phyloP scores from a whole-genome alignment of 1,139 yeast species.

The Blastobotrys raffinosifermentans region DNA sequence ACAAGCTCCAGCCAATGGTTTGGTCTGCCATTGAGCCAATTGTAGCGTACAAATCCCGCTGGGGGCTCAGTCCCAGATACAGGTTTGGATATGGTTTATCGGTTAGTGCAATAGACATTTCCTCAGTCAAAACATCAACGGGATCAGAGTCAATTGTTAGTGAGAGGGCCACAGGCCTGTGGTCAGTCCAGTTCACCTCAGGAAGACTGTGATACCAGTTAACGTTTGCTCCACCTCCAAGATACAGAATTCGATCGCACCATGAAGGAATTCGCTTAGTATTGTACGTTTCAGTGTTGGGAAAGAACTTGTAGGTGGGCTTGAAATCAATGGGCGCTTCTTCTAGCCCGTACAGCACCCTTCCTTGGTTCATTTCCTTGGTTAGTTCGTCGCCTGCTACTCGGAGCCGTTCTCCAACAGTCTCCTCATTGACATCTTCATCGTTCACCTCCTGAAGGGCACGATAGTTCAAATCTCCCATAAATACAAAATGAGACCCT shows the following conservation, averaged over 20 bases:
- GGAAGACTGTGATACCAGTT: constrained; percentile 42
- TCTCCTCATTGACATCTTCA: constrained; percentile 1
- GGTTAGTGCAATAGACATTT: constrained; percentile 29
- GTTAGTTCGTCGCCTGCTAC: constrained; percentile 53
- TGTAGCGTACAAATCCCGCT: constrained; percentile 6
- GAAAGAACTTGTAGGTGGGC: constrained; percentile 69
- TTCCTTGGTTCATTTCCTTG: constrained; percentile 38
- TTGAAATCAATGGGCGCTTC: constrained; percentile 58
- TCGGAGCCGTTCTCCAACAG: not conserved
- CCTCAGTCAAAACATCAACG: constrained; percentile 30
- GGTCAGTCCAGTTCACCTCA: constrained; percentile 41
- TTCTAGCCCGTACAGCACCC: constrained; percentile 53
- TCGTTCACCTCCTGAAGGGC: constrained; percentile 2
- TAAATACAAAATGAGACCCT: constrained; percentile 53
- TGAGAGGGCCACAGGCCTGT: constrained; percentile 43
- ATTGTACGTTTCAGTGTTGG: constrained; percentile 49
- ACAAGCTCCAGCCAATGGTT: constrained; percentile 23
- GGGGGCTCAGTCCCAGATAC: constrained; percentile 12
- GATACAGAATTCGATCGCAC: constrained; percentile 78
- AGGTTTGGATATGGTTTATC: constrained; percentile 8
- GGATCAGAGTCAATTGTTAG: constrained; percentile 14
- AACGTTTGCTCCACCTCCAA: constrained; percentile 36
- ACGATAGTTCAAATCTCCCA: constrained; percentile 85
- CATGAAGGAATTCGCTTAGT: constrained; percentile 69
- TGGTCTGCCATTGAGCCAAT: constrained; percentile 18